Conservation (phyloP, 495 filamentous ascomycete genomes). For the Xylaria castorea region DNA sequence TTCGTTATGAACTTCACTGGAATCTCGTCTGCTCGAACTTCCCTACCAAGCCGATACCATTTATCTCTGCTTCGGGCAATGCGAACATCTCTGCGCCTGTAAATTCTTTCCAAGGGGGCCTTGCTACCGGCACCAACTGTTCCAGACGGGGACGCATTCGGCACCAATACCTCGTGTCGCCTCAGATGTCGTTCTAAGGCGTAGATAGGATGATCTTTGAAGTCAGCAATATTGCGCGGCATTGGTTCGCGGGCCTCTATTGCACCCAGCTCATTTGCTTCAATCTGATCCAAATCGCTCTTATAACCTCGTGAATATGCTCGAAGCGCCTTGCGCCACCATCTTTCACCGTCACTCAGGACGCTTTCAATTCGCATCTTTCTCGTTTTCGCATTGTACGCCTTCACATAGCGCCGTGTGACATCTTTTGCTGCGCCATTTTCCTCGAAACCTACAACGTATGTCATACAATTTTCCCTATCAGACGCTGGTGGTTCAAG, state of each 20-base stretch:
- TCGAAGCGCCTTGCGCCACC: constrained; percentile 71
- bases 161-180: constrained; percentile 76
- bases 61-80: constrained; percentile 75
- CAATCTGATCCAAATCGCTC: constrained; percentile 79
- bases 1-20: constrained; percentile 72
- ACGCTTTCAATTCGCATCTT: constrained; percentile 71
- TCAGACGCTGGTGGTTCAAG: constrained; percentile 84
- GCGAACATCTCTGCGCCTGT: constrained; percentile 80
- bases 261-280: constrained; percentile 74
- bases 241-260: constrained; percentile 81
- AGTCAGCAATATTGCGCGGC: constrained; percentile 87
- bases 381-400: constrained; percentile 87
- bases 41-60: constrained; percentile 87
- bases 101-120: constrained; percentile 65
- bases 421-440: constrained; percentile 80
- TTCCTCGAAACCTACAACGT: constrained; percentile 83
- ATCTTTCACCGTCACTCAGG: constrained; percentile 68
- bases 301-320: constrained; percentile 62
- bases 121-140: constrained; percentile 74
- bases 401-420: constrained; percentile 77
- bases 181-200: constrained; percentile 88
- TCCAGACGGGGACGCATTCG: constrained; percentile 73
- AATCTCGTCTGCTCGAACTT: constrained; percentile 75
- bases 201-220: constrained; percentile 91
- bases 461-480: constrained; percentile 73